A percentile compares a stretch with the other conserved stretches of the same genome.
These are phyloP conservation scores for Microthlaspi erraticum DNA, from an alignment of 345 rosid genomes.

Conservation along the genomic window DNA sequence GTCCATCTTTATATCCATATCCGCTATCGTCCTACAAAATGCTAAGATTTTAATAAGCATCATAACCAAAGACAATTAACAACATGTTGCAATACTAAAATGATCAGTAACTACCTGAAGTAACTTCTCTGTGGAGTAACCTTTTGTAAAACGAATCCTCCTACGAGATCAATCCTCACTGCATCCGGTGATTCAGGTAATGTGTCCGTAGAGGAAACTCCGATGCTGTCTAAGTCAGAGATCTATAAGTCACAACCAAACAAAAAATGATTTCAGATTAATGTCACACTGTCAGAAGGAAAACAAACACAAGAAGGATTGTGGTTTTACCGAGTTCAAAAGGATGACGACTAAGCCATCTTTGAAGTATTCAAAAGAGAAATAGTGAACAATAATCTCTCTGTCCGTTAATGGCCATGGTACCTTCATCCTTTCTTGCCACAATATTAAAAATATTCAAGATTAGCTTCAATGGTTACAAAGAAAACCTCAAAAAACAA, in stretches of 20 bases:
- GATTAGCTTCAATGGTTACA: constrained; percentile 42
- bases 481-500: constrained; percentile 16
- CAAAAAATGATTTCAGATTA: background rate
- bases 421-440: constrained; percentile 96
- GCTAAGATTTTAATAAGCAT: constrained; percentile 10
- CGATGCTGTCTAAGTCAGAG: constrained; percentile 64
- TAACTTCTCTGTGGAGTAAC: constrained; percentile 81
- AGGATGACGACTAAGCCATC: constrained; percentile 72
- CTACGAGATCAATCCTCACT: constrained; percentile 78
- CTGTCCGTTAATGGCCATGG: constrained; percentile 87
- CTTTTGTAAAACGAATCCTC: constrained; percentile 93
- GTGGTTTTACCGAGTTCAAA: constrained; percentile 64
- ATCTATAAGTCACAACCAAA: constrained; percentile 54
- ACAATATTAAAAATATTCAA: constrained; percentile 41
- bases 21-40: constrained; percentile 76
- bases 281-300: background rate
- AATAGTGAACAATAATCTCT: constrained; percentile 78
- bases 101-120: constrained; percentile 73
- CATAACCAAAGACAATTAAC: constrained; percentile 15
- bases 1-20: constrained; percentile 87
- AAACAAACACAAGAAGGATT: background rate
- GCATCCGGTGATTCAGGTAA: constrained; percentile 71
- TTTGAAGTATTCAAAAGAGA: constrained; percentile 68
- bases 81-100: background rate
- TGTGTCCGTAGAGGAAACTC: constrained; percentile 55